Conservation (phyloP, 2,329 filamentous ascomycete species). For the Diaporthe australafricana region DNA sequence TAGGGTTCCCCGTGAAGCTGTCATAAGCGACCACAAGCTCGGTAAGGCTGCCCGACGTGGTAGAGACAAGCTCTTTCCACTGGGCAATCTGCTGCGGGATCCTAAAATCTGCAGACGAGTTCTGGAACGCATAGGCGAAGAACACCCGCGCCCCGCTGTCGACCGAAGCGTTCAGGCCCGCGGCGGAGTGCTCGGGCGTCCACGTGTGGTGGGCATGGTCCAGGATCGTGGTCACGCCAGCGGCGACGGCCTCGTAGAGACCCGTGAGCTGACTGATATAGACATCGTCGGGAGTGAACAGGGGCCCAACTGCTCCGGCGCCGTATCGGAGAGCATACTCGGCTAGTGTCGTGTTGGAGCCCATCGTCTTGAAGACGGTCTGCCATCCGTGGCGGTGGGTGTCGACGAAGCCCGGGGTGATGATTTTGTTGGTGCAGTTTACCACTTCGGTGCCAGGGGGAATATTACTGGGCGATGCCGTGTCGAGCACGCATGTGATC, state of each 20-base stretch:
- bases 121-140: neutral
- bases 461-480: slow-evolving; percentile 43
- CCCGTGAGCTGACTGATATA: slow-evolving; percentile 60
- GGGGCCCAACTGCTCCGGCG: slow-evolving; percentile 45
- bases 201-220: slow-evolving; percentile 65
- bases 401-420: slow-evolving; percentile 67
- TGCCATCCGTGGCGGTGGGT: slow-evolving; percentile 69
- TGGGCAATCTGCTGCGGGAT: neutral
- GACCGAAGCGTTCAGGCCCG: neutral
- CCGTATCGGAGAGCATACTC: slow-evolving; percentile 59
- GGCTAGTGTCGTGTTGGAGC: slow-evolving; percentile 60
- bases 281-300: slow-evolving; percentile 56
- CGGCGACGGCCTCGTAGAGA: slow-evolving; percentile 61
- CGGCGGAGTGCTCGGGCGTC: slow-evolving; percentile 41
- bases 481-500: slow-evolving; percentile 48
- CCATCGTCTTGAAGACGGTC: slow-evolving; percentile 65
- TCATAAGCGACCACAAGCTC: slow-evolving; percentile 9
- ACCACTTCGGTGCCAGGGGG: slow-evolving; percentile 52
- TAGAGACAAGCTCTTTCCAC: neutral
- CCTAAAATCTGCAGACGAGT: neutral
- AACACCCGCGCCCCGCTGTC: neutral
- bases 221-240: slow-evolving; percentile 63
- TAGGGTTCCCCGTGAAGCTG: neutral
- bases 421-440: slow-evolving; percentile 62
- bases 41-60: neutral